These are phyloP conservation scores for Phytophthora citrophthora DNA, from an alignment of 352 stramenopile genomes.

Conservation along the genomic window DNA sequence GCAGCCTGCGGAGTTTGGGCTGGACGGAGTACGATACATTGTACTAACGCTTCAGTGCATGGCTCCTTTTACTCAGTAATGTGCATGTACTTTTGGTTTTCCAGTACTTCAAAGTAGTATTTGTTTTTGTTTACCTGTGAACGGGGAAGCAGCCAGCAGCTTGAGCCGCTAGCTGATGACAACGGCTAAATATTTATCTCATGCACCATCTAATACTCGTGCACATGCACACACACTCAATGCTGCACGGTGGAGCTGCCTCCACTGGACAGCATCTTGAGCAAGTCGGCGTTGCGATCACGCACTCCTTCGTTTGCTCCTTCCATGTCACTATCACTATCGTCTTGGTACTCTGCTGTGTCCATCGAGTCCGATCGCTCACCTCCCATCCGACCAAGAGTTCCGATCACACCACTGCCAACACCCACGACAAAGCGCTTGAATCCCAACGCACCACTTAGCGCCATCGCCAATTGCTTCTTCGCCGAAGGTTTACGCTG, in stretches of 20 bases:
- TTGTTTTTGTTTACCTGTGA: constrained; percentile 23
- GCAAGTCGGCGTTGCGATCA: constrained; percentile 41
- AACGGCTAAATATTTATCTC: constrained; percentile 39
- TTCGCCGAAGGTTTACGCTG: constrained; percentile 35
- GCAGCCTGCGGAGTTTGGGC: constrained; percentile 56
- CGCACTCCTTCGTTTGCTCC: constrained; percentile 14
- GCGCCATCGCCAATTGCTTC: constrained; percentile 38
- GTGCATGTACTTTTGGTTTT: constrained; percentile 30
- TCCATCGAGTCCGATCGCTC: constrained; percentile 40
- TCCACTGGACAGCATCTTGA: constrained; percentile 62
- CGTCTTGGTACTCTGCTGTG: constrained; percentile 33
- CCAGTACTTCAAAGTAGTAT: constrained; percentile 17
- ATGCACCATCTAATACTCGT: too few species aligned
- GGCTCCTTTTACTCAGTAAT: constrained; percentile 18
- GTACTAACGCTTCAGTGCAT: constrained; percentile 32
- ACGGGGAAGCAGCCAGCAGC: constrained; percentile 1
- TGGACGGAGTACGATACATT: constrained; percentile 74
- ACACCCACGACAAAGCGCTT: constrained; percentile 42
- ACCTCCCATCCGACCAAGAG: constrained; percentile 32
- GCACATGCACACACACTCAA: constrained; percentile 22
- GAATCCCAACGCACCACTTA: constrained; percentile 38
- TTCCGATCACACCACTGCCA: constrained; percentile 41
- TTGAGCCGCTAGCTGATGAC: neutral
- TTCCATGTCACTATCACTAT: constrained; percentile 51
- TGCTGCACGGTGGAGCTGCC: constrained; percentile 31